Evolutionary conservation across 2,329 filamentous ascomycete species (phyloP).

Genomic region (Penicillium freii): DNA sequence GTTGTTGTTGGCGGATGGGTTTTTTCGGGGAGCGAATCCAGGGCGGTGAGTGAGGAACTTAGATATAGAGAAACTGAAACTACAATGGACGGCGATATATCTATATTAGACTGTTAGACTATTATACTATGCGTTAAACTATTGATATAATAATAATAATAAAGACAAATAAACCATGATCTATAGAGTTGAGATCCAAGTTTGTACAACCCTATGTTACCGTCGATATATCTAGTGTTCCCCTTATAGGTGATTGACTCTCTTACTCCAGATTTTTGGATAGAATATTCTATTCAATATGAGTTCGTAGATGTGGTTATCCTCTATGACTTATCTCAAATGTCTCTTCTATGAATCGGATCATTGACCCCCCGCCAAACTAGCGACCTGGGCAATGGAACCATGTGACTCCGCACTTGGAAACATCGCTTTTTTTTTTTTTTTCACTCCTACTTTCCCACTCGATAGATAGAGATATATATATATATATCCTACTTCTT

Average conservation of each 20-base stretch:
- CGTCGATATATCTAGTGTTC: neutral
- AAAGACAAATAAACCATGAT: neutral
- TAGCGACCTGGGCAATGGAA: conserved; percentile 5
- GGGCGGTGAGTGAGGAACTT: conserved; percentile 5
- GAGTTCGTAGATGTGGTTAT: neutral
- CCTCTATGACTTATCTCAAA: neutral
- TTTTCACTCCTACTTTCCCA: neutral
- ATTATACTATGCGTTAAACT: neutral
- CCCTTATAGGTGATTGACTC: neutral
- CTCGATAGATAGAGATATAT: neutral
- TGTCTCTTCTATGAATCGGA: neutral
- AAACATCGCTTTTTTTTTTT: neutral
- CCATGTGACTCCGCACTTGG: conserved; percentile 13
- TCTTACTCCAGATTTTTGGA: neutral
- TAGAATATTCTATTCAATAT: neutral
- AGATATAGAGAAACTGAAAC: neutral
- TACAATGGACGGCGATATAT: neutral
- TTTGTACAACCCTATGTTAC: neutral
- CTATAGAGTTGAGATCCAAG: too few species aligned
- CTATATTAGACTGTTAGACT: neutral
- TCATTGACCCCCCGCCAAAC: conserved; percentile 5
- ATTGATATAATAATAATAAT: neutral
- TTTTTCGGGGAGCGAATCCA: conserved; percentile 19
- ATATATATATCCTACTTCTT: neutral
- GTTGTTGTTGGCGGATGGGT: conserved; percentile 18